Base-by-base conservation (phyloP, 257 asterid species). In the Penstemon barbatus region DNA sequence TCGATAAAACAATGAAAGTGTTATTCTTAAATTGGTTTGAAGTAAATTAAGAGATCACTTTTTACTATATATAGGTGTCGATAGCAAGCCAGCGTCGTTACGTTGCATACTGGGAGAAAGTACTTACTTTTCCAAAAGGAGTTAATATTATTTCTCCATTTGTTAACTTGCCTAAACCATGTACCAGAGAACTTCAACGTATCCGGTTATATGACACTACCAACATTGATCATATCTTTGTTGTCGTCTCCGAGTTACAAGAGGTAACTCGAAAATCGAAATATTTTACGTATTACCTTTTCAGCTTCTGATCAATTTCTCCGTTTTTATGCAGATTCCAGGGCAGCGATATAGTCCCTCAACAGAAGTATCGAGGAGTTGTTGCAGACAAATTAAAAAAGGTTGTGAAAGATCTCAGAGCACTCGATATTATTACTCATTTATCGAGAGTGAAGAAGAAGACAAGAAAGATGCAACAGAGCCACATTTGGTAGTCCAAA, bases 1-100 rank as follows among this genome's bases (percentile, higher is more conserved):
- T 9, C 15, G 12, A 46, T 43, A n/a, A 6, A 5, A n/a, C 4
- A 6, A 9, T 25, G 61, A 5, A 56, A 36, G 43, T 25, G 15
- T 33, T 59, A 60, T 41, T 61, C 54, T 49, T 39, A 33, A 65
- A 48, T 3, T 37, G 25, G 25, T 40, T 13, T 11, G 37, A 25
- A 25, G 33, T 25, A 25, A 25, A 13, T 39, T 7, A 15, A 54
- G 6, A 9, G 45, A 42, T 63, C 11, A 8, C 63, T 55, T 62
- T 39, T n/a, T 50, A 37, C 0, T 10, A 25, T 25, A 25, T 1
- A 45, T 68, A 89, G 93, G 97, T 88, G 39, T 88, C 97, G 0
- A 90, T 90, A 70, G 87, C 96, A 48, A 90, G 96, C 83, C 97
- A 90, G 15, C 87, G 90, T 19, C 88, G 96, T 6, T 90, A 88